Base-by-base conservation (phyloP, 2,329 filamentous ascomycete genomes). In the Thelonectria discophora region DNA sequence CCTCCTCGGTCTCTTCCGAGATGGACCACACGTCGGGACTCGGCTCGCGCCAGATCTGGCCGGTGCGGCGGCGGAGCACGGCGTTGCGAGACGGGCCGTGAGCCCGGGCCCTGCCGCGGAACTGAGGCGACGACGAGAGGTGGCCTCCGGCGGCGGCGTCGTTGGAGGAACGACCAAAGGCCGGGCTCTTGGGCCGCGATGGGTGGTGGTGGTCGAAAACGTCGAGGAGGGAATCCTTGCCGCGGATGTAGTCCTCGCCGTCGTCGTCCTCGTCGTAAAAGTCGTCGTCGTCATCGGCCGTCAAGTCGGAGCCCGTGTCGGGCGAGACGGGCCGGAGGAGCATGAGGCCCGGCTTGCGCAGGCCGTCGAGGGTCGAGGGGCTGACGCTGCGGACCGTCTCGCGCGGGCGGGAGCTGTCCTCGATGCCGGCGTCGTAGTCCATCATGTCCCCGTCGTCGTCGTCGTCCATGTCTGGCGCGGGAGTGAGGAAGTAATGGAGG, bases 1-100 rank as follows among this genome's bases (percentile, higher is more conserved):
- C 82, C 69, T 84, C 82, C 74, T 86, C 84, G 1, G 82, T 81
- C 75, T 87, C 84, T 72, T 87, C 85, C 73, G 85, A 81, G 58
- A 87, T 87, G 30, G 82, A 82, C 81, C 84, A 87, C 3, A 87
- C 85, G 55, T 86, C 84, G 0, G 84, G 84, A 68, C 84, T 87
- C 7, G 85, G 85, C 74, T 85, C 81, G 39, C 84, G 77, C 85
- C 85, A 87, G 1, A 85, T 68, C 49, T 77, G 76, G 17, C 73
- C 68, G 9, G 82, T 80, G 45, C 80, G 77, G 62, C 69, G 77
- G 34, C 72, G 74, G 50, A 69, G 67, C 24, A 75, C 72, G 43
- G 69, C 60, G 56, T 69, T 74, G 61, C 37, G 72, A 45, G 12
- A 55, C 60, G 65, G 73, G 67, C 73, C 75, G 49, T 76, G 72